phyloP scores from a whole-genome alignment of 495 filamentous ascomycete species.

The Pyrenula massariospora region DNA sequence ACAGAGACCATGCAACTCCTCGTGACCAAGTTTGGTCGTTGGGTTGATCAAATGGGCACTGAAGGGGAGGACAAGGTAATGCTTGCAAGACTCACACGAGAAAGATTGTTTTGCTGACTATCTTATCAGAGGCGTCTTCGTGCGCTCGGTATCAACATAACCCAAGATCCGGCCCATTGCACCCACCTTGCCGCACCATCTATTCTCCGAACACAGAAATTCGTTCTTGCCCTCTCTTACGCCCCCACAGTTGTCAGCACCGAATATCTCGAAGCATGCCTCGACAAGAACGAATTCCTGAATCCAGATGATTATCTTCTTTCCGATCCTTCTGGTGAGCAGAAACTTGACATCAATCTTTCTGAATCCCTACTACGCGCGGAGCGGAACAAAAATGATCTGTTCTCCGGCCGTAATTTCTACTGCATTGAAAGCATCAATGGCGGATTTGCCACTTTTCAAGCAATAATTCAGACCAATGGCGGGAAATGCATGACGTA shows the following conservation, averaged over 20 bases:
- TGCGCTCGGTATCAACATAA: slow-evolving; percentile 69
- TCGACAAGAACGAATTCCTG: slow-evolving; percentile 48
- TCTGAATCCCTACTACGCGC: slow-evolving; percentile 54
- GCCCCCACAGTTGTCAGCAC: slow-evolving; percentile 63
- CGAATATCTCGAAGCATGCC: slow-evolving; percentile 66
- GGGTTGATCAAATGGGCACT: slow-evolving; percentile 40
- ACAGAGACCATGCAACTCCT: slow-evolving; percentile 59
- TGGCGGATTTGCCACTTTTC: slow-evolving; percentile 73
- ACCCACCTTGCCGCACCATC: slow-evolving; percentile 80
- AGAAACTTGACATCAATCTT: slow-evolving; percentile 55
- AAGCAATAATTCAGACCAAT: slow-evolving; percentile 75
- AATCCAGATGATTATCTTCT: slow-evolving; percentile 51
- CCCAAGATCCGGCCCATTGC: slow-evolving; percentile 59
- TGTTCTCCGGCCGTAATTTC: slow-evolving; percentile 61
- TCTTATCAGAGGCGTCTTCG: slow-evolving; percentile 60
- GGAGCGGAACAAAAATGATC: slow-evolving; percentile 57
- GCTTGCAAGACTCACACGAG: neutral
- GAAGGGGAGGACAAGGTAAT: slow-evolving; percentile 70
- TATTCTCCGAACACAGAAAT: slow-evolving; percentile 84
- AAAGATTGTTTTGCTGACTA: neutral
- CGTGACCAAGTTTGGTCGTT: slow-evolving; percentile 69
- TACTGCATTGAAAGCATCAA: slow-evolving; percentile 69
- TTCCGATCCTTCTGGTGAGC: slow-evolving; percentile 58
- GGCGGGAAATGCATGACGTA: slow-evolving; percentile 75
- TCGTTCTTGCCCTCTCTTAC: slow-evolving; percentile 71